Conservation (phyloP, 2,329 filamentous ascomycete genomes). For the Domatiomyces catenatus region DNA sequence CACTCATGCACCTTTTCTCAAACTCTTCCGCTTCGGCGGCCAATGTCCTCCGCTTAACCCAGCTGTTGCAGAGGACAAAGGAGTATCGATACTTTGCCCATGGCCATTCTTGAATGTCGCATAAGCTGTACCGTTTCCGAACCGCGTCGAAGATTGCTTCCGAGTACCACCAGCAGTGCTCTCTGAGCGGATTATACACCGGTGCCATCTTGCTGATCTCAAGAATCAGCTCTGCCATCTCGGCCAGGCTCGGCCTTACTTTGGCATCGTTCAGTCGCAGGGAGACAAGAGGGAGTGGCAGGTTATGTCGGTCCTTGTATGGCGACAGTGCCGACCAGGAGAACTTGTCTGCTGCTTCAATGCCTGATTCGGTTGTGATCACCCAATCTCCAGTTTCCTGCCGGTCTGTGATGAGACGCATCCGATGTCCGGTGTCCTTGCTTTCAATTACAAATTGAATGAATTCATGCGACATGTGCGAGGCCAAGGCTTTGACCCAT, state of each 20-base stretch:
- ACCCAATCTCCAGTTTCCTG: slow-evolving; percentile 14
- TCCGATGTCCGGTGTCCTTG: slow-evolving; percentile 4
- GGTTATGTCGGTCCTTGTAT: slow-evolving; percentile 8
- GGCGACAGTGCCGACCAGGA: slow-evolving; percentile 8
- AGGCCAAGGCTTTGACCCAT: slow-evolving; percentile 15
- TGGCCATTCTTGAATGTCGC: slow-evolving; percentile 11
- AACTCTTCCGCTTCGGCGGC: slow-evolving; percentile 9
- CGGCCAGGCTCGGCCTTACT: slow-evolving; percentile 2
- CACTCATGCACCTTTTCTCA: slow-evolving; percentile 5
- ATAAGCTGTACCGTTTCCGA: slow-evolving; percentile 4
- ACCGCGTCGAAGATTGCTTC: slow-evolving; percentile 10
- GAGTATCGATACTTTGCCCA: slow-evolving; percentile 13
- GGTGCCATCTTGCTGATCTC: slow-evolving; percentile 5
- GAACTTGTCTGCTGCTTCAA: neutral
- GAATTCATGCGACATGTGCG: slow-evolving; percentile 14
- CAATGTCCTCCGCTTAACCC: slow-evolving; percentile 6
- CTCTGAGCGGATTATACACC: slow-evolving; percentile 8
- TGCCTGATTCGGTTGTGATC: neutral
- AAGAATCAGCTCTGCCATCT: slow-evolving; percentile 7
- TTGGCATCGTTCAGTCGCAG: slow-evolving; percentile 6
- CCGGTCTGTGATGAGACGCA: slow-evolving; percentile 8
- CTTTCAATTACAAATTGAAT: slow-evolving; percentile 13
- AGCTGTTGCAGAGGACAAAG: slow-evolving; percentile 11
- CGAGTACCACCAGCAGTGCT: slow-evolving; percentile 16
- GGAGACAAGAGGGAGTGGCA: slow-evolving; percentile 12